phyloP scores from a whole-genome alignment of 768 basidiomycete genomes.

The Auricularia auricula-judae region DNA sequence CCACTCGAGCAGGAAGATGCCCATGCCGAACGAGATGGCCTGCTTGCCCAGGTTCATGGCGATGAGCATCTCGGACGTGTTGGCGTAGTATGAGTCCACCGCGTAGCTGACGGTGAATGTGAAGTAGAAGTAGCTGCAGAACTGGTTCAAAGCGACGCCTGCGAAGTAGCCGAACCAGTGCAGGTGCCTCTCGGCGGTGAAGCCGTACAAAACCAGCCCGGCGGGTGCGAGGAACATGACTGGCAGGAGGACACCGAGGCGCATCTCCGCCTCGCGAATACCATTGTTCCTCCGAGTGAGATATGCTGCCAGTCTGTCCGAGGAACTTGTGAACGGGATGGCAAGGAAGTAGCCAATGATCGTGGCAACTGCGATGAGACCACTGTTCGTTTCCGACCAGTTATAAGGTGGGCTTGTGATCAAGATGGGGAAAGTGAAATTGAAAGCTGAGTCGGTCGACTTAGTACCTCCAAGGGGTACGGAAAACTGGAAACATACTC shows the following conservation, averaged over 20 bases:
- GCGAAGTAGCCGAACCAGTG: constrained; percentile 5
- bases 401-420: constrained; percentile 4
- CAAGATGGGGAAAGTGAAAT: constrained; percentile 3
- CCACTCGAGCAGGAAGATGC: constrained; percentile 7
- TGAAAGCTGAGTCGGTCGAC: not conserved
- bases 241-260: constrained; percentile 4
- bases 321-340: constrained; percentile 3
- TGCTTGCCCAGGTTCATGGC: constrained; percentile 7
- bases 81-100: constrained; percentile 5
- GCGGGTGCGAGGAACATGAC: constrained; percentile 4
- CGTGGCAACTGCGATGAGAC: constrained; percentile 4
- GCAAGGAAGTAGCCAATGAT: constrained; percentile 2
- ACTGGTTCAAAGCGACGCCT: constrained; percentile 5
- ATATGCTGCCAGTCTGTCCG: constrained; percentile 2
- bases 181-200: constrained; percentile 3
- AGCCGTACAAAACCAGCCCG: constrained; percentile 2
- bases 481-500: not conserved
- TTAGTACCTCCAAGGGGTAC: no score
- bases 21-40: constrained; percentile 7
- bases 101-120: constrained; percentile 4
- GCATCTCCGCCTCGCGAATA: constrained; percentile 5
- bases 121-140: constrained; percentile 5
- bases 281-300: constrained; percentile 4
- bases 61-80: constrained; percentile 3
- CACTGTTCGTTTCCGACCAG: constrained; percentile 4